These are phyloP conservation scores for Eucalyptus viminalis DNA, from an alignment of 345 rosid species.

Conservation along the genomic window DNA sequence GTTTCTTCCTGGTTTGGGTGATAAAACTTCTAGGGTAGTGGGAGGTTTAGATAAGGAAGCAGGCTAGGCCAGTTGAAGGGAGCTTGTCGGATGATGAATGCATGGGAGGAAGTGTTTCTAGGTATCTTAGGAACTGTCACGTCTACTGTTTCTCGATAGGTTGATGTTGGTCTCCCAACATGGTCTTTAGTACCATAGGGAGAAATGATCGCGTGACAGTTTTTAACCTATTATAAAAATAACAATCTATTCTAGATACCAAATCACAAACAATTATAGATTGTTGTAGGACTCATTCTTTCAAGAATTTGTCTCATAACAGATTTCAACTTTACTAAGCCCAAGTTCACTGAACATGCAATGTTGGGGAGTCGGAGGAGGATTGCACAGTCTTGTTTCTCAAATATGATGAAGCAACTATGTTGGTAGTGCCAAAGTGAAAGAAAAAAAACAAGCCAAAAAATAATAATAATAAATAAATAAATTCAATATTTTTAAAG, in stretches of 20 bases:
- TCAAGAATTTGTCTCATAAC: no score
- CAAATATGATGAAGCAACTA: background rate
- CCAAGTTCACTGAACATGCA: background rate
- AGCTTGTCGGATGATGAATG: background rate
- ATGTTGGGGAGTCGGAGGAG: background rate
- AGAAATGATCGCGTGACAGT: no score
- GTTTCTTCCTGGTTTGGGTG: background rate
- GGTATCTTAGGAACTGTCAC: background rate
- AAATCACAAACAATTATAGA: no score
- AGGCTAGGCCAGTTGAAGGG: background rate
- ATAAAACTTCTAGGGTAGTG: background rate
- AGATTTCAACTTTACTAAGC: background rate
- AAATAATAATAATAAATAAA: no score
- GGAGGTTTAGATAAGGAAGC: background rate
- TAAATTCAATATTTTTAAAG: no score
- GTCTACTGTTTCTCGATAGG: background rate
- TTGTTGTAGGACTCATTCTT: no score
- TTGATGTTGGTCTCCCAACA: background rate
- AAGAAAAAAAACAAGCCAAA: no score
- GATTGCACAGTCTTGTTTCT: background rate
- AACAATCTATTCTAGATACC: no score
- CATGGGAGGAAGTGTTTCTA: background rate
- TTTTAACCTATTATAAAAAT: no score
- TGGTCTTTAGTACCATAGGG: background rate
- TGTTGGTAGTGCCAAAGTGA: no score